Evolutionary conservation across 2,329 filamentous ascomycete species (phyloP), one percentile per base, ranked within the genome.

Genomic region (Torrubiella hemipterigena): DNA sequence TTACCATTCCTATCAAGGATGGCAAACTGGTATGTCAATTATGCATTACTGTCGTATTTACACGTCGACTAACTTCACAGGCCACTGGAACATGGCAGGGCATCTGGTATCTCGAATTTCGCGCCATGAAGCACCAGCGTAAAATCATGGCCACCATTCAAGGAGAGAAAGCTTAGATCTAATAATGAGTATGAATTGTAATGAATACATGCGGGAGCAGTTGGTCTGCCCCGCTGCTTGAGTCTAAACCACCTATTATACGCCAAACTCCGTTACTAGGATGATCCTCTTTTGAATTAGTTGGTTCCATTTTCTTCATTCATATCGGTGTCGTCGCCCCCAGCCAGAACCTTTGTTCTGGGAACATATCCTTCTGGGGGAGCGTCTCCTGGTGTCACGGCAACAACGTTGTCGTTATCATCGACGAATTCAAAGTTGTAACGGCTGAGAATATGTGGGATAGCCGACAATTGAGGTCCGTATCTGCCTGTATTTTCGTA

Each of bases 351-450:
- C 50, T 77, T 81, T 2, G 69, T 73, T 52, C 69, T 68, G 3
- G 74, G 76, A 10, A 70, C 61, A 38, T 73, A 70, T n/a, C 65
- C 66, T 7, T 72, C 64, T 11, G 73, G 66, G 4, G 50, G 46
- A 2, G 69, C 71, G 3, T 73, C 66, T 6, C 86, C 85, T 0
- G 87, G 87, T 4, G 87, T 95, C 17, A 77, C 69, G 3, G 86
- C 84, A 15, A 89, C 82, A 6, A 93, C 78, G 34, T 93, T 79
- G 36, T 86, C 89, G 29, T 84, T 71, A 59, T 98, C 91, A 53
- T 98, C 85, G 27, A 96, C 81, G 46, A 94, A 96, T 51, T 98
- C 87, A 51, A 96, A 96, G 58, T 95, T 93, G 61, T 96, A 98
- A 33, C 86, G 73, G 41, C 86, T 94, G 9, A 98, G 72, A 5